Evolutionary conservation across 2,329 filamentous ascomycete genomes (phyloP).

Genomic region (Fusarium musae): DNA sequence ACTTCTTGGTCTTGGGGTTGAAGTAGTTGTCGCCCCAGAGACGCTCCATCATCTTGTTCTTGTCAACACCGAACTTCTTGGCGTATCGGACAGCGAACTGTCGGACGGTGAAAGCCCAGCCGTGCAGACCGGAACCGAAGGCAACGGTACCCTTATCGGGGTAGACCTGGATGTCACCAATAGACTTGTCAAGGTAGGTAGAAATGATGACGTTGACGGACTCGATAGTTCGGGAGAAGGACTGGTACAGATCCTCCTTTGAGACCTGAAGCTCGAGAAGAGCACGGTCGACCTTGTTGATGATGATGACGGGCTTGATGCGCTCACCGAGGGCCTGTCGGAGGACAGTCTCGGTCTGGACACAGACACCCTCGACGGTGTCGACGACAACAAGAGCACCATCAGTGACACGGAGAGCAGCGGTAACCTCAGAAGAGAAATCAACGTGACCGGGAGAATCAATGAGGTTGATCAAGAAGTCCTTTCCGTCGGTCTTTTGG

Average conservation of each 20-base stretch:
- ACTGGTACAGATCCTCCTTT: constrained; percentile 99
- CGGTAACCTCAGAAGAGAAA: constrained; percentile 99
- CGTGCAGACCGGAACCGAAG: constrained; percentile 99
- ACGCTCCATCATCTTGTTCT: constrained; percentile 99
- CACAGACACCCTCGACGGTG: constrained; percentile 99
- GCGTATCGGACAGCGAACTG: constrained; percentile 96
- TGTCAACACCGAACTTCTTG: constrained; percentile 99
- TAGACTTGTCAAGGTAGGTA: constrained; percentile 96
- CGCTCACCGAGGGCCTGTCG: constrained; percentile 99
- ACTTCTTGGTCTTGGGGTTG: constrained; percentile 99
- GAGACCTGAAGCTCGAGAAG: constrained; percentile 98
- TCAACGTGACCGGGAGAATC: constrained; percentile 99
- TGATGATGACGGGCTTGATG: constrained; percentile 99
- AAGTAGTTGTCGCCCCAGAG: constrained; percentile 99
- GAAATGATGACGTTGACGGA: constrained; percentile 99
- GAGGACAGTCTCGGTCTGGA: constrained; percentile 99
- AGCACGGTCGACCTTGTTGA: constrained; percentile 99
- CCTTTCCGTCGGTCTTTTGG: constrained; percentile 87
- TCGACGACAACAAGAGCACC: constrained; percentile 99
- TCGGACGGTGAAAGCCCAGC: constrained; percentile 99
- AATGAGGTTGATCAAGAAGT: constrained; percentile 99
- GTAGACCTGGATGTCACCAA: constrained; percentile 99
- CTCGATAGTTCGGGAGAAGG: constrained; percentile 99
- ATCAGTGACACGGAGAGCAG: constrained; percentile 99
- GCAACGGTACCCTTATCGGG: constrained; percentile 97